Evolutionary conservation across 129 eudicot species (phyloP), one percentile per base, ranked within the genome.

Genomic region (Sambucus nigra): DNA sequence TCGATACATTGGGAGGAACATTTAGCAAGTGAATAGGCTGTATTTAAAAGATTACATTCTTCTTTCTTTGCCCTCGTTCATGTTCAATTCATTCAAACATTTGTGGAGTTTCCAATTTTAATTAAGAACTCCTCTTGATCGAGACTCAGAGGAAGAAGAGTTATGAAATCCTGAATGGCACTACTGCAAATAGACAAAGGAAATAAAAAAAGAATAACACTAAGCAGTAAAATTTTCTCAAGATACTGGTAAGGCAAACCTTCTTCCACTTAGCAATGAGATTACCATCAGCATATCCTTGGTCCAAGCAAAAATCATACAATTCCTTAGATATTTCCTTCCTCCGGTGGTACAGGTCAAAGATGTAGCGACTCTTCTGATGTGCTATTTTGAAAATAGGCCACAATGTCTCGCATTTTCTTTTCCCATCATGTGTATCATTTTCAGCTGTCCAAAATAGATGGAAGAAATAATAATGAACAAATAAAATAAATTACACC

Each of bases 231-330:
- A 41, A 4, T 14, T 25, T n/a, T 16, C 20, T 38, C 29, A 63
- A 38, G 51, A 42, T 26, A 20, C 11, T 24, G n/a, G 28, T n/a
- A 3, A 17, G 19, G 38, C 77, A 41, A 28, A 80, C 94, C 88
- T 84, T 84, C 59, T 84, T 84, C 94, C 88, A 84, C 64, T 84
- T 84, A 15, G 94, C 94, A 61, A 84, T 84, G n/a, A 84, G 47
- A 56, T 84, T 80, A 25, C 80, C 76, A 51, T 84, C 94, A 6
- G 88, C 94, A 77, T 84, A 80, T 5, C 88, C 88, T 60, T 84
- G 88, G 28, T 84, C 94, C 77, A 84, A 65, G 74, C 88, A 84
- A 55, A 84, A 84, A 61, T 84, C 94, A 29, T 38, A 84, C 70
- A 84, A 29, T 51, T 80, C 94, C 59, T 77, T 71, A 25, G 88